Evolutionary conservation across 106 monocot species (phyloP), one percentile per base, ranked within the genome.

Genomic region (Platanthera guangdongensis): DNA sequence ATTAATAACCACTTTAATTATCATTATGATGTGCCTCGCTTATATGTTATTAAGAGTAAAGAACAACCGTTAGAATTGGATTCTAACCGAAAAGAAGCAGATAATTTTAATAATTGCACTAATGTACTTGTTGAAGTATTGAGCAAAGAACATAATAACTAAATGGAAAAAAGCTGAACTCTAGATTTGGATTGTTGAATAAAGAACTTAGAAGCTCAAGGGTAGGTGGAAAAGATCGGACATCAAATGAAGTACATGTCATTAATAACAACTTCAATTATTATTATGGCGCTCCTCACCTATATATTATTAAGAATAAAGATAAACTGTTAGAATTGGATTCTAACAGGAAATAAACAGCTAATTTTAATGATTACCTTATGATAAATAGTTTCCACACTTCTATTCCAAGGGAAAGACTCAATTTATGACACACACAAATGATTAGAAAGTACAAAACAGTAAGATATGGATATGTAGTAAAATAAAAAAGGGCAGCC

Each of bases 241-340:
- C 59, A 60, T 60, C 59, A 19, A 32, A 65, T 4, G 3, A 60
- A 65, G 32, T 32, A 30, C 30, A 65, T 65, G 65, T 5, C 65
- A 11, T 10, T 65, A 39, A 65, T 65, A 65, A 65, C 11, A 65
- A 30, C 32, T 65, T 65, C 9, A 25, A 65, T 65, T 25, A 30
- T 12, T 0, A n/a, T 32, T 65, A 65, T 65, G 32, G 4, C 9
- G 32, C 13, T 3, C 12, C 65, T 65, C 65, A 0, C 11, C 11
- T 65, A 32, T 65, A 12, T 12, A 39, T 39, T 11, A 65, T 65
- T 65, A 65, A 65, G 65, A 65, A 65, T 65, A 65, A 65, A 65
- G 9, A 10, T n/a, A 9, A 65, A 39, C 32, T 8, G 25, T 3
- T 4, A 65, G 65, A 65, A 65, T 65, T 65, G 25, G 32, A 65